Percentiles rank a stretch among this genome's conserved stretches.
Evolutionary conservation across 345 rosid species (phyloP).

Genomic region (Aurinia saxatilis): DNA sequence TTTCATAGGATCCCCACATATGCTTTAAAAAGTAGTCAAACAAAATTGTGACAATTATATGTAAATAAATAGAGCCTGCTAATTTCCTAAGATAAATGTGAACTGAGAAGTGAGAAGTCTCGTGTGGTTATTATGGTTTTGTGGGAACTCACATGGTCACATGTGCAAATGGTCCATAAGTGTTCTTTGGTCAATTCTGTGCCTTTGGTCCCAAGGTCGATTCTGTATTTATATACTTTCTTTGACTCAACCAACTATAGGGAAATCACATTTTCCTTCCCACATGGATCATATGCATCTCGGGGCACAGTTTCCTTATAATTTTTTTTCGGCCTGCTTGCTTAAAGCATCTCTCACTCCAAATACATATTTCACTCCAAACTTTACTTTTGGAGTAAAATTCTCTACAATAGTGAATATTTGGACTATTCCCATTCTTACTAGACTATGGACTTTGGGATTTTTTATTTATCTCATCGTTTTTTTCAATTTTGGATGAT

Average conservation of each 20-base stretch:
- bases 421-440: too few relatives aligned
- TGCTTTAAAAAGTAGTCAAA: constrained; percentile 8
- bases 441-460: too few relatives aligned
- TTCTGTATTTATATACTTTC: constrained; percentile 8
- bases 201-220: constrained; percentile 18
- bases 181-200: constrained; percentile 23
- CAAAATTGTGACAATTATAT: not conserved
- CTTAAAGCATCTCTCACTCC: too few relatives aligned
- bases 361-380: too few relatives aligned
- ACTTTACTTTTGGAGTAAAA: too few relatives aligned
- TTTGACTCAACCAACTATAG: constrained; percentile 7
- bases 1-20: constrained; percentile 11
- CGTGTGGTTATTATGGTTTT: constrained; percentile 16
- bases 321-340: too few relatives aligned
- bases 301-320: constrained; percentile 1
- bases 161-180: constrained; percentile 25
- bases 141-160: constrained; percentile 25
- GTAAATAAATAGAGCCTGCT: not conserved
- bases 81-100: not conserved
- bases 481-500: too few relatives aligned
- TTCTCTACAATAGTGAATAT: too few relatives aligned
- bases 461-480: too few relatives aligned
- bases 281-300: constrained; percentile 23
- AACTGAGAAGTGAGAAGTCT: constrained; percentile 19
- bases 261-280: not conserved